A percentile compares a stretch with the other conserved stretches of the same genome.
phyloP scores from a whole-genome alignment of 2,329 filamentous ascomycete species.

The Endoconidiophora polonica region DNA sequence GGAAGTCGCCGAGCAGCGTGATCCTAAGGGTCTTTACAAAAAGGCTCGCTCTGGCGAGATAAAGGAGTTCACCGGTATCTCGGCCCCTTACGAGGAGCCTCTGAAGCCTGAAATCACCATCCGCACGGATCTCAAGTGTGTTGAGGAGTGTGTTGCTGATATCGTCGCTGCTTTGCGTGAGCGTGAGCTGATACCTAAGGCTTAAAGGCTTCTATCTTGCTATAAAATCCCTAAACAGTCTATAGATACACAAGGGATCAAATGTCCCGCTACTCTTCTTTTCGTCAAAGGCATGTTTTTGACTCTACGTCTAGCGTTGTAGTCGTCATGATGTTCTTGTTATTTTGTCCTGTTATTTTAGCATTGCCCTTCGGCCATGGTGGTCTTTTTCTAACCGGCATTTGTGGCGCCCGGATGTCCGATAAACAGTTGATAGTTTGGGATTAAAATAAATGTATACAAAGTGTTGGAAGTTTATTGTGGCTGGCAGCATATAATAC shows the following conservation, averaged over 20 bases:
- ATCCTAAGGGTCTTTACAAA: slow-evolving; percentile 96
- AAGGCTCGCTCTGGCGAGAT: slow-evolving; percentile 88
- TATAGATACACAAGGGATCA: background rate
- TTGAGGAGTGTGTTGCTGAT: slow-evolving; percentile 75
- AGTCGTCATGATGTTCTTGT: no score
- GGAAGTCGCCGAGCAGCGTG: slow-evolving; percentile 81
- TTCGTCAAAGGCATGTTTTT: no score
- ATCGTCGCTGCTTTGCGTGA: slow-evolving; percentile 66
- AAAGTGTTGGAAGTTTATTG: background rate
- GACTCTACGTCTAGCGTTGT: background rate
- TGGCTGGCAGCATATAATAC: no score
- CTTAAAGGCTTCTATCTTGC: background rate
- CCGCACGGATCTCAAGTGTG: slow-evolving; percentile 60
- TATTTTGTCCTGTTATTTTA: no score
- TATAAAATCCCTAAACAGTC: background rate
- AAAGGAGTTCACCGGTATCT: slow-evolving; percentile 93
- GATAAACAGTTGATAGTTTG: background rate
- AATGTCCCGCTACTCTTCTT: no score
- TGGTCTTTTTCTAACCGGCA: no score
- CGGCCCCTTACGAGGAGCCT: slow-evolving; percentile 86
- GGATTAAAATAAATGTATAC: background rate
- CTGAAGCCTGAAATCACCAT: slow-evolving; percentile 75
- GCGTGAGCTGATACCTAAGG: slow-evolving; percentile 30
- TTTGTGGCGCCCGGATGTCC: slow-evolving; percentile 10
- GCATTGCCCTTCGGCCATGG: no score